Base-by-base conservation (phyloP, 2,329 filamentous ascomycete genomes). In the Colletotrichum agaves region DNA sequence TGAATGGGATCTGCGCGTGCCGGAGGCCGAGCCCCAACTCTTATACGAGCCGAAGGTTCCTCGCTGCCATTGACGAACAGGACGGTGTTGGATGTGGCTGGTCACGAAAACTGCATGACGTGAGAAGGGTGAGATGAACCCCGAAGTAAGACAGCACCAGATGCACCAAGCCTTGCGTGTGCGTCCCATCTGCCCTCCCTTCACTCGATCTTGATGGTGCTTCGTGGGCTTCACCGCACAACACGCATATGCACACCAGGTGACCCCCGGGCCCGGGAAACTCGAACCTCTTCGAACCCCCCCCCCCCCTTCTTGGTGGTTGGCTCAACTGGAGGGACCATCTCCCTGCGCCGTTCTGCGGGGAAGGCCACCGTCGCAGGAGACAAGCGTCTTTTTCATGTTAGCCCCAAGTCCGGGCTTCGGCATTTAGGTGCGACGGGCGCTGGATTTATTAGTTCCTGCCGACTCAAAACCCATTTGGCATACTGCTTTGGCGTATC, bases 201-300 rank as follows among this genome's bases (percentile, higher is more conserved):
- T 44, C 44, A 49, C 37, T 50, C 35, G 19, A 60, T 60, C 44
- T 60, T 27, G 13, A 33, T 17, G 15, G 17, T 41, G 46, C 58
- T 31, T 23, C 15, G 15, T 60, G 39, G 47, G 41, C 17, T 39
- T 53, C 37, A 43, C 53, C 44, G 47, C 23, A 31, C 11, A 12
- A 53, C 46, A 23, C 23, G 41, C 21, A 31, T 27, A 47, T 46
- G 47, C 21, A 19, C 33, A 15, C 46, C 33, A 64, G 64, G 61
- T 67, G 6, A 27, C 39, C 39, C 61, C 61, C 53, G 33, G 61
- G 35, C 61, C 61, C 53, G 33, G 61, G 35, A 63, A 43, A 47
- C 64, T 64, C 47, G 64, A 67, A 64, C 64, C 41, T 60, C 39
- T 50, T 53, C 52, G 64, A 67, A 67, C 64, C 64, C 21, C 31